Percentiles rank a stretch among this genome's conserved stretches.
Evolutionary conservation across 1,284 basidiomycete genomes (phyloP).

Genomic region (Rhodotorula glutinis): DNA sequence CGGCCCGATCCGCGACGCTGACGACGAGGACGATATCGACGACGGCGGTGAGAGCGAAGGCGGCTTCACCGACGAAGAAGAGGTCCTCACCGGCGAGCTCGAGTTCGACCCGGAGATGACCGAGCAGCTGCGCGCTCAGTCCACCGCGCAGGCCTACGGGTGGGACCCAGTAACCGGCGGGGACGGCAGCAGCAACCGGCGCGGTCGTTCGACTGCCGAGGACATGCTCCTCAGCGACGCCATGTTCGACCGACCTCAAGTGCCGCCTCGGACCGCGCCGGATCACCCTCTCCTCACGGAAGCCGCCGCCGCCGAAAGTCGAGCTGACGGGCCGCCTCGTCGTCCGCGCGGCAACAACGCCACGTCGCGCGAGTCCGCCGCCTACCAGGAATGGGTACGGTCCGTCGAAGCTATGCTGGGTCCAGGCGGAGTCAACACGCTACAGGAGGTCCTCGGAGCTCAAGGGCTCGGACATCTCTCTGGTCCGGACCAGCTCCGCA

Average conservation of each 20-base stretch:
- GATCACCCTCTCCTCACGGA: constrained; percentile 79
- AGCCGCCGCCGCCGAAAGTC: constrained; percentile 28
- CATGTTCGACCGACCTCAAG: constrained; percentile 32
- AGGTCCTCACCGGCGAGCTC: constrained; percentile 36
- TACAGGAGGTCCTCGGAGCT: constrained; percentile 36
- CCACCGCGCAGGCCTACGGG: constrained; percentile 30
- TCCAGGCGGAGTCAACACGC: constrained; percentile 37
- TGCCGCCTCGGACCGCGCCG: constrained; percentile 10
- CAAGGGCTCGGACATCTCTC: constrained; percentile 36
- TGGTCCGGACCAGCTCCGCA: constrained; percentile 39
- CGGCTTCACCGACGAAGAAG: constrained; percentile 38
- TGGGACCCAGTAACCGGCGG: constrained; percentile 36
- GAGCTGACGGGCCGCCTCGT: constrained; percentile 24
- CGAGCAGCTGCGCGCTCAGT: constrained; percentile 30
- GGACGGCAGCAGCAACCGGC: constrained; percentile 22
- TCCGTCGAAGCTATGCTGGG: constrained; percentile 40
- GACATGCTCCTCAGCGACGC: constrained; percentile 34
- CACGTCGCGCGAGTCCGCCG: constrained; percentile 38
- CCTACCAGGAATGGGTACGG: constrained; percentile 38
- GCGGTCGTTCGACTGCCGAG: constrained; percentile 22
- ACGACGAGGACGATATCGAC: constrained; percentile 55
- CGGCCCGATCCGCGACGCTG: constrained; percentile 32
- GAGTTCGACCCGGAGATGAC: constrained; percentile 40
- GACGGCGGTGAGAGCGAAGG: constrained; percentile 65
- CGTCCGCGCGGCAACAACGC: constrained; percentile 42